phyloP scores from a whole-genome alignment of 768 basidiomycete species.

The Pleurotus djamor region DNA sequence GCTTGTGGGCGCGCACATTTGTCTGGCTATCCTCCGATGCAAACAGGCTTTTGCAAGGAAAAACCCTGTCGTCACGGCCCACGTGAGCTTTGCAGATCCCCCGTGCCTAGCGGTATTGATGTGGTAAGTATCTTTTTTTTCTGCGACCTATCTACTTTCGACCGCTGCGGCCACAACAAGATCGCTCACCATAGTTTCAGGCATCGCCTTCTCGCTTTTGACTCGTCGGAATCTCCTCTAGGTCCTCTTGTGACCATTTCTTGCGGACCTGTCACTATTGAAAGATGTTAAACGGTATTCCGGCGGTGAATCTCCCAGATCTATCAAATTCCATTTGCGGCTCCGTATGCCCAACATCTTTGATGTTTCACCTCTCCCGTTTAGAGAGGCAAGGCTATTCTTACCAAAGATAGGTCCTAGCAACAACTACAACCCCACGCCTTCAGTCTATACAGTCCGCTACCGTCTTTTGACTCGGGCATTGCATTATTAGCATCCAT shows the following conservation, averaged over 20 bases:
- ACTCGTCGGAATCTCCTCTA: conserved; percentile 6
- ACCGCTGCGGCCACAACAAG: conserved; percentile 3
- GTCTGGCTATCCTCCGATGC: too few species aligned
- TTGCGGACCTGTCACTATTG: conserved; percentile 8
- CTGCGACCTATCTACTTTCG: background rate
- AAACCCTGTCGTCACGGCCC: background rate
- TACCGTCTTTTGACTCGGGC: conserved; percentile 19
- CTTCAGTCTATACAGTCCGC: conserved; percentile 16
- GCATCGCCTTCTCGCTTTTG: conserved; percentile 1
- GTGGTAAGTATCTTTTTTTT: conserved; percentile 3
- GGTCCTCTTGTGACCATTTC: conserved; percentile 3
- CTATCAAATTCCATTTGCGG: conserved; percentile 11
- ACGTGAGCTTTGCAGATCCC: background rate
- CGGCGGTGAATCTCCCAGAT: conserved; percentile 6
- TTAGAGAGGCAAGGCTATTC: conserved; percentile 31
- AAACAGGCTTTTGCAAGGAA: background rate
- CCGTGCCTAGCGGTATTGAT: conserved; percentile 6
- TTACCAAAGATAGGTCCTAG: conserved; percentile 21
- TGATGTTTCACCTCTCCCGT: conserved; percentile 21
- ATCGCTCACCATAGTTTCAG: background rate
- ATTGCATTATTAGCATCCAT: conserved; percentile 11
- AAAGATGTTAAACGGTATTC: conserved; percentile 12
- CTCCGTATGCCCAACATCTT: conserved; percentile 16
- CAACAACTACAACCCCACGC: conserved; percentile 14
- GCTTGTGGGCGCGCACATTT: background rate